A percentile compares a stretch with the other conserved stretches of the same genome.
Conservation (phyloP, 805 yeast species). For the Debaryomyces prosopidis region DNA sequence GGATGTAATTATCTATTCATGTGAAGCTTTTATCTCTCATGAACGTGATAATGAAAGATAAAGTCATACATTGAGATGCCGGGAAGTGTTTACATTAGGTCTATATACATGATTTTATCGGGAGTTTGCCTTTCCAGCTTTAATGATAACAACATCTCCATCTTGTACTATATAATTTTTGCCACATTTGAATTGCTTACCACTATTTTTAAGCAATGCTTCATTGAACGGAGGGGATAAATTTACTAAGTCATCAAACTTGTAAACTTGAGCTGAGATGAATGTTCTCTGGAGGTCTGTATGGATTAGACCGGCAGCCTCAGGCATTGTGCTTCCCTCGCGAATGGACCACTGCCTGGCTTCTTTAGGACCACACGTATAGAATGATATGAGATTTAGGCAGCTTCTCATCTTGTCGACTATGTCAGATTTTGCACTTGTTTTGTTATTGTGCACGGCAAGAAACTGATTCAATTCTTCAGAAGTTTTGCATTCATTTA, state of each 20-base stretch:
- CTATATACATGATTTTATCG: slow-evolving; percentile 1
- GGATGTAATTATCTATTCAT: too few species aligned
- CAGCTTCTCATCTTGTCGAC: slow-evolving; percentile 66
- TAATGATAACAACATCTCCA: slow-evolving; percentile 77
- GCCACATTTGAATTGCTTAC: slow-evolving; percentile 67
- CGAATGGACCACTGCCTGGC: slow-evolving; percentile 89
- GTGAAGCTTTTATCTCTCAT: too few species aligned
- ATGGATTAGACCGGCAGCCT: slow-evolving; percentile 77
- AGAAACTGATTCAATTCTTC: slow-evolving; percentile 16
- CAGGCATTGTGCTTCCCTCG: slow-evolving; percentile 74
- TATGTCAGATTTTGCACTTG: slow-evolving; percentile 61
- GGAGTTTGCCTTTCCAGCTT: slow-evolving; percentile 65
- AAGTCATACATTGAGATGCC: too few species aligned
- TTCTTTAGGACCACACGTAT: slow-evolving; percentile 84
- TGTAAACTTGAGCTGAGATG: slow-evolving; percentile 72
- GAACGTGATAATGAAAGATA: too few species aligned
- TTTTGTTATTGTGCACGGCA: slow-evolving; percentile 26
- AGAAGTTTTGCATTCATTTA: slow-evolving; percentile 25
- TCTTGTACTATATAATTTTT: slow-evolving; percentile 79
- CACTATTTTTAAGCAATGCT: slow-evolving; percentile 51
- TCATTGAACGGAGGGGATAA: slow-evolving; percentile 51
- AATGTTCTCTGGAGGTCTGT: slow-evolving; percentile 82
- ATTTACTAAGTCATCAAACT: slow-evolving; percentile 55
- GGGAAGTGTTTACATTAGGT: too few species aligned
- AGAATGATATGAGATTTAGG: slow-evolving; percentile 74